phyloP scores from a whole-genome alignment of 208 protist species.

The Acanthamoeba royreba region DNA sequence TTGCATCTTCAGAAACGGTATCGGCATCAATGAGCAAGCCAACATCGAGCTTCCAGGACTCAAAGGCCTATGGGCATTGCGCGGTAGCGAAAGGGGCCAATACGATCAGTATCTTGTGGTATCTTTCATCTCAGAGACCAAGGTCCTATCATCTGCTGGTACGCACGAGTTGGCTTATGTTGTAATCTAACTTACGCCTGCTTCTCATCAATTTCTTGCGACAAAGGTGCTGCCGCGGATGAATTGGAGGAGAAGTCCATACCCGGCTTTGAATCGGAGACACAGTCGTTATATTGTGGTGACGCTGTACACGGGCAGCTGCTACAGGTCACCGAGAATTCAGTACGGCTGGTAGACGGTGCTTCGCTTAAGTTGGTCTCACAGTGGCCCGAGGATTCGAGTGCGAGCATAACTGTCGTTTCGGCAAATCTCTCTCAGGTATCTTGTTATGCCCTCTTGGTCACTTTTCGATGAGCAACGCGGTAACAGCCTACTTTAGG shows the following conservation, averaged over 20 bases:
- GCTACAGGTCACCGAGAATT: conserved; percentile 44
- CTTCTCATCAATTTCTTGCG: too few species aligned
- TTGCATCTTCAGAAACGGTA: conserved; percentile 66
- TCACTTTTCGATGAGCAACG: too few species aligned
- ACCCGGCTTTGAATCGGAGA: conserved; percentile 60
- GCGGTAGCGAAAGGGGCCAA: not conserved
- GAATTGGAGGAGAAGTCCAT: conserved; percentile 74
- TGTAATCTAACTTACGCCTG: not conserved
- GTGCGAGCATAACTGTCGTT: conserved; percentile 61
- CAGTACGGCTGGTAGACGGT: not conserved
- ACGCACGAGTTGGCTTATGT: too few species aligned
- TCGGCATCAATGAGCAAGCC: conserved; percentile 82
- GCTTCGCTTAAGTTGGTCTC: not conserved
- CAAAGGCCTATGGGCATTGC: conserved; percentile 78
- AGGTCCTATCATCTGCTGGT: conserved; percentile 66
- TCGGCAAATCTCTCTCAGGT: conserved; percentile 66
- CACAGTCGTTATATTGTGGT: conserved; percentile 66
- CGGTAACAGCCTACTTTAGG: too few species aligned
- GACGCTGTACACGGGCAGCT: conserved; percentile 40
- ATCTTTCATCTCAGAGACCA: conserved; percentile 77
- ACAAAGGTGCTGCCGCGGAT: conserved; percentile 45
- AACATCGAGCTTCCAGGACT: conserved; percentile 77
- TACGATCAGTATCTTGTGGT: conserved; percentile 69
- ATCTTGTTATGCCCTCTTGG: not conserved
- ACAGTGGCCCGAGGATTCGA: not conserved